These are phyloP conservation scores for Calonectria naviculata DNA, from an alignment of 2,329 filamentous ascomycete genomes.

Conservation along the genomic window DNA sequence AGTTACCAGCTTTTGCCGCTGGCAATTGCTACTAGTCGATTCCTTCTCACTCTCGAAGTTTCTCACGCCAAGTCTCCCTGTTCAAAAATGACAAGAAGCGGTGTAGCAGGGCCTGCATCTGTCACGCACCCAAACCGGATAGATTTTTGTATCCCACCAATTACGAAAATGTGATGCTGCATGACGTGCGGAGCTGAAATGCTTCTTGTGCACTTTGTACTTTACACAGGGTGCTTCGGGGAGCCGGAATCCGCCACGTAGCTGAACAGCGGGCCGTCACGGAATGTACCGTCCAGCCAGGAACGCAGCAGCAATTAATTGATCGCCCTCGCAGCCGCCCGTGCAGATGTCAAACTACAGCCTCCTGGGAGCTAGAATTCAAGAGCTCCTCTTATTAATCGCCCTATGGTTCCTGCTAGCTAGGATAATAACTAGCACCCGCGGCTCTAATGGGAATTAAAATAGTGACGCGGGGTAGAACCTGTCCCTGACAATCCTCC, in stretches of 20 bases:
- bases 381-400: too few relatives aligned
- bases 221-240: neutral
- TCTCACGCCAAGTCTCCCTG: neutral
- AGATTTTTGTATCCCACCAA: neutral
- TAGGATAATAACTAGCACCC: neutral
- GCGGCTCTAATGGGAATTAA: neutral
- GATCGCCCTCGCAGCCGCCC: neutral
- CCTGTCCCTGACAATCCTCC: neutral
- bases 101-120: neutral
- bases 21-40: neutral
- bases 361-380: too few relatives aligned
- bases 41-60: neutral
- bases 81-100: neutral
- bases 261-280: neutral
- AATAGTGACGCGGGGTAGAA: neutral
- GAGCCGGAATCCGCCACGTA: neutral
- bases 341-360: neutral
- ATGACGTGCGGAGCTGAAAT: slow-evolving; percentile 3
- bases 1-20: neutral
- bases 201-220: neutral
- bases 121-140: neutral
- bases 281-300: neutral
- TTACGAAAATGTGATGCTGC: neutral
- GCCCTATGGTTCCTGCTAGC: neutral
- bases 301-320: neutral